Percentiles rank a stretch among this genome's conserved stretches.
Evolutionary conservation across 2,329 filamentous ascomycete species (phyloP).

Genomic region (Pezicula rhizophila): DNA sequence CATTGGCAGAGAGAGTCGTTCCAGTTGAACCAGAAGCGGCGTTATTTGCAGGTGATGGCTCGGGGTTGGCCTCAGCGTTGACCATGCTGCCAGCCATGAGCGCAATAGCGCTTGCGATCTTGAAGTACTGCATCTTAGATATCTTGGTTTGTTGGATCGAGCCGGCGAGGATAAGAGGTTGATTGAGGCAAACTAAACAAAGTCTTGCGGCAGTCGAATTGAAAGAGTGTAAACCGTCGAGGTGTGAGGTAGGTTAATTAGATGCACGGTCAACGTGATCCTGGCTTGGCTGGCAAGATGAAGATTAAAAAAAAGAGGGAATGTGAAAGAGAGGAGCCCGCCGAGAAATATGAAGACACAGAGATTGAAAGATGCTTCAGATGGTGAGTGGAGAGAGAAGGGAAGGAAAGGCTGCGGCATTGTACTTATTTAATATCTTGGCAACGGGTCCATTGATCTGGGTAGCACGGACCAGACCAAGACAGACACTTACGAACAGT

Average conservation of each 20-base stretch:
- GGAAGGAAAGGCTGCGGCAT: slow-evolving; percentile 9
- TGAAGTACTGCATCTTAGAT: slow-evolving; percentile 22
- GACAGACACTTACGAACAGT: too few species aligned
- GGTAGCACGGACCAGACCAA: too few species aligned
- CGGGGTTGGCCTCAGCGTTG: slow-evolving; percentile 10
- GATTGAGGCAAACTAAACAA: slow-evolving; percentile 4
- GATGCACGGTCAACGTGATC: slow-evolving; percentile 31
- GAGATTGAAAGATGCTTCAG: slow-evolving; percentile 15
- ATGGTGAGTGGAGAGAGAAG: slow-evolving; percentile 16
- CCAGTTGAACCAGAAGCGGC: slow-evolving; percentile 1
- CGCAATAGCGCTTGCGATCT: slow-evolving; percentile 17
- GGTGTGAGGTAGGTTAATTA: slow-evolving; percentile 23
- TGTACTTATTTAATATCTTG: slow-evolving; percentile 27
- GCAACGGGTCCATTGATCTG: slow-evolving; percentile 12
- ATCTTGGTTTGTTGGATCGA: slow-evolving; percentile 3
- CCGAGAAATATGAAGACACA: slow-evolving; percentile 14
- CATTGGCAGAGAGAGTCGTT: slow-evolving; percentile 5
- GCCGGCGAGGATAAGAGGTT: neutral
- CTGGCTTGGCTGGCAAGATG: slow-evolving; percentile 27
- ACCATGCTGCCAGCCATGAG: slow-evolving; percentile 12
- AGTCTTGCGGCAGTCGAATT: slow-evolving; percentile 11
- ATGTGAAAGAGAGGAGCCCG: slow-evolving; percentile 24
- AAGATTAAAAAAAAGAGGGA: slow-evolving; percentile 19
- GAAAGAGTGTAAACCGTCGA: slow-evolving; percentile 27
- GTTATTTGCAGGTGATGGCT: slow-evolving; percentile 9